Conservation (phyloP, 1,284 basidiomycete species). For the Heterobasidion irregulare region DNA sequence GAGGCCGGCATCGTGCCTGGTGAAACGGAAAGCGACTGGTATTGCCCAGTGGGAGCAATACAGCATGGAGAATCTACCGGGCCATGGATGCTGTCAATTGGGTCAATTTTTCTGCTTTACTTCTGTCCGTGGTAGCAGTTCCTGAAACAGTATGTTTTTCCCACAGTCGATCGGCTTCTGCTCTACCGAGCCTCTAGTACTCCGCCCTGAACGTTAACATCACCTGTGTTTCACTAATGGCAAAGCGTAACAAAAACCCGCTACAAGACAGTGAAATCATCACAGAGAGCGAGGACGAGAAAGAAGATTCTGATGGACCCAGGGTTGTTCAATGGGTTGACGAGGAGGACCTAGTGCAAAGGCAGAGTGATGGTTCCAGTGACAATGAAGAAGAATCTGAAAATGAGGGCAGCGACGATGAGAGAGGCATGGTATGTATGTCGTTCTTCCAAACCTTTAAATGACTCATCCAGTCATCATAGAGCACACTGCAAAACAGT, state of each 20-base stretch:
- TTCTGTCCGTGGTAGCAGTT: neutral
- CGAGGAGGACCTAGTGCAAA: slow-evolving; percentile 1
- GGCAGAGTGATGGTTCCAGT: neutral
- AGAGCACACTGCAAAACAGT: slow-evolving; percentile 1
- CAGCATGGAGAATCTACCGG: neutral
- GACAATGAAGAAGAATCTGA: neutral
- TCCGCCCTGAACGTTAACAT: no score
- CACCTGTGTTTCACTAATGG: neutral
- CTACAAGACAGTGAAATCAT: neutral
- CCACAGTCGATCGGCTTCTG: no score
- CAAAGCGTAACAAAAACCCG: neutral
- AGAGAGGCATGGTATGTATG: neutral
- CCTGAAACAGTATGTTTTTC: no score
- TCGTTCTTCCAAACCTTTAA: neutral
- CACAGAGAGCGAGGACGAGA: neutral
- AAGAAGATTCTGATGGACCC: neutral
- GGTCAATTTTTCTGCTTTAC: neutral
- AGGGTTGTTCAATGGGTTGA: slow-evolving; percentile 5
- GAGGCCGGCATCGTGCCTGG: neutral
- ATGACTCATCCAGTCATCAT: neutral
- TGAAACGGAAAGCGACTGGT: neutral
- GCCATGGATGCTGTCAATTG: neutral
- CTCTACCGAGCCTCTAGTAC: no score
- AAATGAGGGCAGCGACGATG: neutral
- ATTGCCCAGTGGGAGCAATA: slow-evolving; percentile 1